Evolutionary conservation across 2,329 filamentous ascomycete species (phyloP), one percentile per base, ranked within the genome.

Genomic region (Coniella vitis): DNA sequence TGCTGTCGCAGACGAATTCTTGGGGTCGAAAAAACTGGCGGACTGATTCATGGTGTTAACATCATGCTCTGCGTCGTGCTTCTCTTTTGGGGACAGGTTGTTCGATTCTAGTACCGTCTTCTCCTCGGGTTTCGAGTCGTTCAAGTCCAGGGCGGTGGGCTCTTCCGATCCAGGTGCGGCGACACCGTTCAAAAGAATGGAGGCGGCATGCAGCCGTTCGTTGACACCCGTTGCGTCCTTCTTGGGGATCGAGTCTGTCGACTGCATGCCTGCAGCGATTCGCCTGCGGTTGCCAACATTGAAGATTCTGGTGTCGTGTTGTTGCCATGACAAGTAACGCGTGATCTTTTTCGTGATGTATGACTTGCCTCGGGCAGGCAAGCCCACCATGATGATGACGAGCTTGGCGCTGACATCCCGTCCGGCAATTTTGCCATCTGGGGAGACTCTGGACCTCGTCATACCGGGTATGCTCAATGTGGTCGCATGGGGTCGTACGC

Each of bases 331-430:
- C 44, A 98, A 72, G 64, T 97, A 98, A 54, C 93, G 81, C 51
- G 93, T 87, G 55, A 98, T 79, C 71, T 98, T 98, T 74, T 97
- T 97, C 54, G 93, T 97, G 61, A 98, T 95, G 69, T 98, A 98
- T 48, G 90, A 96, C 71, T 98, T 98, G 63, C 93, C 93, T 60
- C 93, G 78, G 9, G 93, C 93, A 3, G 93, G 93, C 59, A 98
- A 72, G 55, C 93, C 93, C 53, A 98, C 93, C 93, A 98, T 98
- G 65, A 98, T 83, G 60, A 98, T 95, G 63, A 97, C 89, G 54
- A 98, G 75, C 74, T 98, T 98, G 36, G 93, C 87, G 43, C 90
- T 93, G 43, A 98, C 87, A 76, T 98, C 93, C 61, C 91, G 80
- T 63, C 91, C 84, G 48, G 93, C 86, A 58, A 98, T 98, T 60